Base-by-base conservation (phyloP, 23 red algal species). In the Gracilaria caudata region DNA sequence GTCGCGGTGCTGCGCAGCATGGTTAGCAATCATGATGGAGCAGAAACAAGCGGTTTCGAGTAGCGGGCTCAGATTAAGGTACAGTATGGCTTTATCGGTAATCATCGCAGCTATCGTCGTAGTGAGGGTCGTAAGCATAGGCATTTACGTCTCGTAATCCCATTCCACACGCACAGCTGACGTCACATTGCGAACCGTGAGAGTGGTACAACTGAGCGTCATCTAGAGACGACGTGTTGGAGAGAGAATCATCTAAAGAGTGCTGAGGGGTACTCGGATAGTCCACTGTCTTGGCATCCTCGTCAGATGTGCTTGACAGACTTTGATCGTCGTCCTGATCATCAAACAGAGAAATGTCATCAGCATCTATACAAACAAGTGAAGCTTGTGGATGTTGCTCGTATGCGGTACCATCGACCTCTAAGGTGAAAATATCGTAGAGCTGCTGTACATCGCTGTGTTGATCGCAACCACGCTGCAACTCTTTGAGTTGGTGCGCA, bases 221-320 rank as follows among this genome's bases (percentile, higher is more conserved):
- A 2, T 25, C 70, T 0, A 46, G 37, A 43, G 70, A 75, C 25
- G 38, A 75, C 1, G 70, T 19, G 4, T 24, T 19, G 39, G 70
- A 75, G 9, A 49, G 37, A 5, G 39, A 46, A 46, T 47, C 39
- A 49, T 75, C 70, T 35, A 17, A 66, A 43, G 70, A 75, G 23
- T 46, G 70, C 33, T 75, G 38, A n/a, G 77, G 77, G 21, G 77
- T 80, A 32, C 77, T 80, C 2, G 77, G 77, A 37, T 80, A 80
- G 56, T 80, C 77, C 7, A 80, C 51, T 8, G 46, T 80, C 39
- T 35, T 43, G 3, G 77, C 77, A 44, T 80, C 77, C 51, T 80
- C 34, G 46, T 80, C 77, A 53, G 77, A 80, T 8, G 51, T 63
- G 25, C 38, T 30, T 17, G 70, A 9, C 19, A 26, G 4, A 29